A percentile compares a stretch with the other conserved stretches of the same genome.
phyloP scores from a whole-genome alignment of 371 early-diverging fungal genomes.

The Dinochytrium kinnereticum region DNA sequence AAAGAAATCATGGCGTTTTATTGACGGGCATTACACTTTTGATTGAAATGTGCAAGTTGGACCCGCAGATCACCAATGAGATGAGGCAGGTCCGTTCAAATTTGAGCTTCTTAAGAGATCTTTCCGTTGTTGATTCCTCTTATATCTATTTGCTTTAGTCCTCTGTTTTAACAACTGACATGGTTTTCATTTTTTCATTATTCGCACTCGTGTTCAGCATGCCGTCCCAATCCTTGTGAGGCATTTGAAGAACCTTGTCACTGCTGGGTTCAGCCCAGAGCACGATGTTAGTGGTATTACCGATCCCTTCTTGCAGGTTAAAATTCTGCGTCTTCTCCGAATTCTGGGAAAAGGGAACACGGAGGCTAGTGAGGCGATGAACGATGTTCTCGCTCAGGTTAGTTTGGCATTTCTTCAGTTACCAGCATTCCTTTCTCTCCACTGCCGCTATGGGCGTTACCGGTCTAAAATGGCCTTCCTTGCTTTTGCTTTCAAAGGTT shows the following conservation, averaged over 20 bases:
- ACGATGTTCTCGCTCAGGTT: conserved; percentile 94
- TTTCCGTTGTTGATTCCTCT: too few relatives aligned
- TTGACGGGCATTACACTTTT: conserved; percentile 91
- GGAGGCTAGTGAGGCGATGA: conserved; percentile 92
- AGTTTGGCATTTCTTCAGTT: conserved; percentile 12
- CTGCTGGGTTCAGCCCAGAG: conserved; percentile 90
- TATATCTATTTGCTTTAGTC: neutral
- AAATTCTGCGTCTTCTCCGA: conserved; percentile 88
- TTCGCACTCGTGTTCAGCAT: too few relatives aligned
- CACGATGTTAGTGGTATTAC: conserved; percentile 95
- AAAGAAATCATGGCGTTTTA: conserved; percentile 95
- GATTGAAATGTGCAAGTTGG: conserved; percentile 83
- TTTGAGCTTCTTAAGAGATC: too few relatives aligned
- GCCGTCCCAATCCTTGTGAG: conserved; percentile 85
- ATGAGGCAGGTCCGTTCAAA: conserved; percentile 67
- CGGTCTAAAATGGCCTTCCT: neutral
- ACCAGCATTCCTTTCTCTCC: too few relatives aligned
- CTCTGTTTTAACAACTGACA: neutral
- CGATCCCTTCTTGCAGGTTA: conserved; percentile 97
- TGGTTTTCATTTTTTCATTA: too few relatives aligned
- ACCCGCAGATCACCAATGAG: conserved; percentile 68
- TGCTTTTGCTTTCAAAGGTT: conserved; percentile 52
- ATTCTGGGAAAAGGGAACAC: conserved; percentile 84
- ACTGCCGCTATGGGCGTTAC: too few relatives aligned
- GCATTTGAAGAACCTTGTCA: conserved; percentile 86